phyloP scores from a whole-genome alignment of 2,329 filamentous ascomycete species.

The Cordyceps fumosorosea region DNA sequence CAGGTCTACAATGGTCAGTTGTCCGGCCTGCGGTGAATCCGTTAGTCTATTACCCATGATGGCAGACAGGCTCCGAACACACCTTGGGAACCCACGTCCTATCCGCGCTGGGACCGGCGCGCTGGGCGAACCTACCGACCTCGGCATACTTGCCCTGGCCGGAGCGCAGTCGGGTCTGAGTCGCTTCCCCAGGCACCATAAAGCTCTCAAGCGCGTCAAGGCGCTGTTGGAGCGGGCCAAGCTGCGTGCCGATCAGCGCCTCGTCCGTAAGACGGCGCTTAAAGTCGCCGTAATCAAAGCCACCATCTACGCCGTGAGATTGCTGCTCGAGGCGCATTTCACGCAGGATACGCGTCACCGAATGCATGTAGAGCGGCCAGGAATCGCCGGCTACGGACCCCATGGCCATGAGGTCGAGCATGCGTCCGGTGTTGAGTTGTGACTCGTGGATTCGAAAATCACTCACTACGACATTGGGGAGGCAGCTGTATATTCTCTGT shows the following conservation, averaged over 20 bases:
- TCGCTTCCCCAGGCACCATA: conserved; percentile 29
- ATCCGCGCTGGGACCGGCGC: not conserved
- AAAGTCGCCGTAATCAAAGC: conserved; percentile 48
- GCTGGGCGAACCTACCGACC: not conserved
- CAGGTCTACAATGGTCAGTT: conserved; percentile 61
- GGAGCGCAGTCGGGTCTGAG: not conserved
- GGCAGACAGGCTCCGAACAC: not conserved
- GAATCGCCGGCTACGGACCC: conserved; percentile 25
- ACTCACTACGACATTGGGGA: conserved; percentile 41
- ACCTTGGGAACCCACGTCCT: conserved; percentile 11
- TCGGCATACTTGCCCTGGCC: not conserved
- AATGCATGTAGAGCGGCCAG: conserved; percentile 52
- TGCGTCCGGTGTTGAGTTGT: conserved; percentile 50
- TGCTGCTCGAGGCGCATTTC: conserved; percentile 46
- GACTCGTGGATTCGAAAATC: conserved; percentile 43
- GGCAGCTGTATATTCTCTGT: conserved; percentile 33
- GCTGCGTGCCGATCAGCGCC: conserved; percentile 36
- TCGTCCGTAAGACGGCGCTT: conserved; percentile 19
- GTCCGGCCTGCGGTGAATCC: conserved; percentile 31
- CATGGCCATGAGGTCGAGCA: conserved; percentile 56
- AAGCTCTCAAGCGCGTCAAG: conserved; percentile 60
- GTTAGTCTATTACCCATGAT: not conserved
- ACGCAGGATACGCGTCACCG: conserved; percentile 48
- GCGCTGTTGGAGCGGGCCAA: conserved; percentile 49
- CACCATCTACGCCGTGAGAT: not conserved